Evolutionary conservation across 352 stramenopile species (phyloP), one percentile per base, ranked within the genome.

Genomic region (Aphanomyces euteiches): DNA sequence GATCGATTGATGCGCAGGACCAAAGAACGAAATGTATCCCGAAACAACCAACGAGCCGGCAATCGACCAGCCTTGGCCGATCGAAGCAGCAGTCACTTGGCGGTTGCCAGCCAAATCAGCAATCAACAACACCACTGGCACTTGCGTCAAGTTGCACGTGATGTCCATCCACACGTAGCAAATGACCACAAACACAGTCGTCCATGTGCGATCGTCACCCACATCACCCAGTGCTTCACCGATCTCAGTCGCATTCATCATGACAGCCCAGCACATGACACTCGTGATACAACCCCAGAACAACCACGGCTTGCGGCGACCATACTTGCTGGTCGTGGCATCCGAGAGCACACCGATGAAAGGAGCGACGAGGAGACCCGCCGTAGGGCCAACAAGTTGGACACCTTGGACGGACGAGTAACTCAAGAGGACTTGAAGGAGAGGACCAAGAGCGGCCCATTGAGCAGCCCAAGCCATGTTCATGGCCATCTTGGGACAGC

Each of bases 141-240:
- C 82, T 61, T 81, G 75, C 3, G 79, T 77, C n/a, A 89, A 37
- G 65, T 89, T 87, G 50, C 87, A 73, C 28, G 75, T 80, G 21
- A 89, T 73, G 56, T 87, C 81, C 81, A 89, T 89, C 79, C 79
- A 87, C 3, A 78, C 66, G 76, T 89, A 87, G 65, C 84, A 85
- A 47, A 85, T 66, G n/a, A 87, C 75, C 1, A 74, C 84, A 21
- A 89, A 75, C 19, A 82, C 45, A 7, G 77, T 70, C 2, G 81
- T 89, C 75, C 76, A 89, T 8, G 69, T 78, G 45, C 76, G 81
- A 47, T 77, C 73, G 10, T 72, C 82, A 5, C 74, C 73, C 28
- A 78, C 72, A 59, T 89, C 82, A 3, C 82, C 82, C 7, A 84
- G 68, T 4, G 79, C 77, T 56, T 85, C 76, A 17, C 78, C 78